Percentiles rank a stretch among this genome's conserved stretches.
These are phyloP conservation scores for Ogataea methanolica DNA, from an alignment of 805 yeast genomes.

Conservation along the genomic window DNA sequence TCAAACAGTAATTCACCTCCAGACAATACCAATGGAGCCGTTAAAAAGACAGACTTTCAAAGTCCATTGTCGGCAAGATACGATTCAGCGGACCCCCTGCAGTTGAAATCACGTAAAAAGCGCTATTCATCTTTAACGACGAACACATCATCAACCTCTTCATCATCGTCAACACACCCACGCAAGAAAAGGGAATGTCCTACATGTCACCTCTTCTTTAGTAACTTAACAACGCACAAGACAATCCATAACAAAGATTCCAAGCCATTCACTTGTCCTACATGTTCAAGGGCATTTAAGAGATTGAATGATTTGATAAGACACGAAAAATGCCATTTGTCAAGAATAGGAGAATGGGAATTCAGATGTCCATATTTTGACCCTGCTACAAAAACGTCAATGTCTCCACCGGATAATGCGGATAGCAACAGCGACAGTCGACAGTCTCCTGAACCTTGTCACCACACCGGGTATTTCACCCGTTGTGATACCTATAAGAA, in stretches of 20 bases:
- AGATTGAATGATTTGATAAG: conserved; percentile 82
- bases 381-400: conserved; percentile 6
- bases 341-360: conserved; percentile 62
- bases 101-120: conserved; percentile 1
- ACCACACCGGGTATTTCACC: conserved; percentile 78
- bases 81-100: conserved; percentile 2
- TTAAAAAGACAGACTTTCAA: conserved; percentile 4
- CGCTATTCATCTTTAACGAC: conserved; percentile 2
- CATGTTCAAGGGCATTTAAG: conserved; percentile 82
- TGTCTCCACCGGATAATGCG: conserved; percentile 9
- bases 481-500: conserved; percentile 91
- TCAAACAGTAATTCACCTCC: conserved; percentile 3
- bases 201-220: conserved; percentile 44
- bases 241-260: conserved; percentile 71
- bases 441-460: conserved; percentile 43
- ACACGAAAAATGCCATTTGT: conserved; percentile 82
- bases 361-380: conserved; percentile 80
- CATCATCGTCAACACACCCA: conserved; percentile 11
- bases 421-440: conserved; percentile 3
- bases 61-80: conserved; percentile 5
- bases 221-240: conserved; percentile 80
- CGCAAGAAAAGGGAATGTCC: conserved; percentile 36
- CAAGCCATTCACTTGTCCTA: conserved; percentile 73
- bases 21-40: conserved; percentile 3
- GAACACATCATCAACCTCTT: conserved; percentile 5